Percentiles rank a stretch among this genome's conserved stretches.
These are phyloP conservation scores for Fonsecaea monophora DNA, from an alignment of 2,329 filamentous ascomycete species.

Conservation along the genomic window DNA sequence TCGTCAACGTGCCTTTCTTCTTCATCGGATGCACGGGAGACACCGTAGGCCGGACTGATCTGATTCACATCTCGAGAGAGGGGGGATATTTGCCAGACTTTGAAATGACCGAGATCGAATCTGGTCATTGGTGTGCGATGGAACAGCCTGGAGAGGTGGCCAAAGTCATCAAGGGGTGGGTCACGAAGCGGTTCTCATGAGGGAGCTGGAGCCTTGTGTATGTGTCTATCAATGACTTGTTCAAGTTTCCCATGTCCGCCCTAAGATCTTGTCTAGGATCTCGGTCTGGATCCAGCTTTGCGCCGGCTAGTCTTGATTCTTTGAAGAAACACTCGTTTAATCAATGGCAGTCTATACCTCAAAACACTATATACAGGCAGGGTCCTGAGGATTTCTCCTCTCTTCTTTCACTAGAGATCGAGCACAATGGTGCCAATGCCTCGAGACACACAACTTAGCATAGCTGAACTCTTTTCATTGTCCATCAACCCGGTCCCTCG, in stretches of 20 bases:
- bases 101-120: slow-evolving; percentile 23
- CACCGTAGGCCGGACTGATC: slow-evolving; percentile 19
- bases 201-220: not conserved
- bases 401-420: slow-evolving; percentile 15
- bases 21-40: slow-evolving; percentile 31
- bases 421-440: slow-evolving; percentile 27
- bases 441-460: slow-evolving; percentile 32
- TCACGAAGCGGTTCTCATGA: slow-evolving; percentile 23
- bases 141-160: slow-evolving; percentile 28
- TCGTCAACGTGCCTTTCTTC: slow-evolving; percentile 25
- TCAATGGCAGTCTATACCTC: not conserved
- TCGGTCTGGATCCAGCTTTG: not conserved
- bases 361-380: not conserved
- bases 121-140: slow-evolving; percentile 31
- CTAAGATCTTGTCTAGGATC: not conserved
- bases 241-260: not conserved
- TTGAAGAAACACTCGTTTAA: not conserved
- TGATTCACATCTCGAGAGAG: slow-evolving; percentile 21
- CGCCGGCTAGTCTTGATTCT: not conserved
- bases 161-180: slow-evolving; percentile 25
- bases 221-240: not conserved
- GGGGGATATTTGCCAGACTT: slow-evolving; percentile 30
- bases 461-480: slow-evolving; percentile 21
- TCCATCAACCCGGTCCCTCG: slow-evolving; percentile 27
- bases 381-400: not conserved